phyloP scores from a whole-genome alignment of 768 basidiomycete species.

The Mycena galopus region DNA sequence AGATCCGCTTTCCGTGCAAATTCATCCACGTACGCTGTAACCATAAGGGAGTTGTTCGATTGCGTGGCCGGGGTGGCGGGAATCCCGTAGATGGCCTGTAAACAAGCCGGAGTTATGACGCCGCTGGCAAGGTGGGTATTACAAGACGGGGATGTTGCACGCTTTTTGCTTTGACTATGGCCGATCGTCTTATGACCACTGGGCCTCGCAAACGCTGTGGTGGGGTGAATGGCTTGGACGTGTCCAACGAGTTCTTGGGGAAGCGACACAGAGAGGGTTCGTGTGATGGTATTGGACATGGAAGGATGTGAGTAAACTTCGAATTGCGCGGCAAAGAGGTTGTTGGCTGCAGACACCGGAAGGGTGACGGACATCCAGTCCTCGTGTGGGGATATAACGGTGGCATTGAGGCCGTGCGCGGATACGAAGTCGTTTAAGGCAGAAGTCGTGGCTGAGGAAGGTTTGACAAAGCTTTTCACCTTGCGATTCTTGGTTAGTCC shows the following conservation, averaged over 20 bases:
- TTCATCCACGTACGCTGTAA: conserved; percentile 1
- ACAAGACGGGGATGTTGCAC: neutral
- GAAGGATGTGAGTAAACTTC: neutral
- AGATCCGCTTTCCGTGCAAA: conserved; percentile 5
- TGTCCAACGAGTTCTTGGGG: neutral
- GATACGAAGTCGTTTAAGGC: conserved; percentile 9
- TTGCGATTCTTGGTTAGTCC: neutral
- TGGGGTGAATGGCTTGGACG: neutral
- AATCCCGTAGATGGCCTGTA: conserved; percentile 19
- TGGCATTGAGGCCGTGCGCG: conserved; percentile 1
- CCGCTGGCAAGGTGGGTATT: neutral
- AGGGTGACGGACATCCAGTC: conserved; percentile 18
- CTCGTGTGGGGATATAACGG: conserved; percentile 6
- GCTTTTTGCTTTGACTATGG: neutral
- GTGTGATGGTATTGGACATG: neutral
- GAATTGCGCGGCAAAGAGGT: conserved; percentile 1
- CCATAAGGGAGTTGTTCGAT: conserved; percentile 9
- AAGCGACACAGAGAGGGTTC: neutral
- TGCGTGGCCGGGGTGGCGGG: conserved; percentile 17
- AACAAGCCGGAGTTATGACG: conserved; percentile 12
- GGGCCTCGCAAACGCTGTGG: neutral
- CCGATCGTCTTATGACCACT: neutral
- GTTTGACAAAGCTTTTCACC: conserved; percentile 12
- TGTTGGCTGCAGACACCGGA: conserved; percentile 11
- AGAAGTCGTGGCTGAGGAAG: neutral